Conservation (phyloP, 169 alveolate species). For the Plasmodium vinckei region DNA sequence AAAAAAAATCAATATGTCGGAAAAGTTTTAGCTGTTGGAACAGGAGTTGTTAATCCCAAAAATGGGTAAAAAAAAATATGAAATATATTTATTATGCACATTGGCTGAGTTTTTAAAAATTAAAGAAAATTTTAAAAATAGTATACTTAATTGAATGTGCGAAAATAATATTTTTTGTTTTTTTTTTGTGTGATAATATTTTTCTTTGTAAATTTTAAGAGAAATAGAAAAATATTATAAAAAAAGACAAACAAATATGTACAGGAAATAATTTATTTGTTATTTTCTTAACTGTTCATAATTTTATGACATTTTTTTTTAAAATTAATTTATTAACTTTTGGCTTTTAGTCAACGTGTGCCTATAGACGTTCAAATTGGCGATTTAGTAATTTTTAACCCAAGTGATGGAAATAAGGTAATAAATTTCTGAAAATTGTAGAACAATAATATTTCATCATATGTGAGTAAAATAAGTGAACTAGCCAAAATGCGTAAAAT, state of each 20-base stretch:
- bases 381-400: slow-evolving; percentile 67
- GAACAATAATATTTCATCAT: background rate
- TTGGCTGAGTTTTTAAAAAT: slow-evolving; percentile 75
- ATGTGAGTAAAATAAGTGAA: too few relatives aligned
- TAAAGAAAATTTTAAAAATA: slow-evolving; percentile 62
- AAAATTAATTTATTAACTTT: background rate
- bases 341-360: slow-evolving; percentile 43
- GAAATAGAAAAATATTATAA: slow-evolving; percentile 8
- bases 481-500: too few relatives aligned
- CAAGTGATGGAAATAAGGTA: slow-evolving; percentile 75
- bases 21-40: slow-evolving; percentile 62
- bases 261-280: background rate
- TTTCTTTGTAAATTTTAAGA: slow-evolving; percentile 2
- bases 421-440: background rate
- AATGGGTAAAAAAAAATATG: slow-evolving; percentile 49
- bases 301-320: slow-evolving; percentile 9
- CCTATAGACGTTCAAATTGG: slow-evolving; percentile 72
- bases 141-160: slow-evolving; percentile 55
- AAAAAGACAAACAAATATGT: slow-evolving; percentile 41
- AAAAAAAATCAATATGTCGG: slow-evolving; percentile 67
- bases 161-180: slow-evolving; percentile 22
- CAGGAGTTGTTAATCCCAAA: slow-evolving; percentile 61
- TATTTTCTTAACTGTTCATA: background rate
- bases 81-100: slow-evolving; percentile 17
- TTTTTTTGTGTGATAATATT: slow-evolving; percentile 43